Base-by-base conservation (phyloP, 495 filamentous ascomycete species). In the Coniosporium apollinis region DNA sequence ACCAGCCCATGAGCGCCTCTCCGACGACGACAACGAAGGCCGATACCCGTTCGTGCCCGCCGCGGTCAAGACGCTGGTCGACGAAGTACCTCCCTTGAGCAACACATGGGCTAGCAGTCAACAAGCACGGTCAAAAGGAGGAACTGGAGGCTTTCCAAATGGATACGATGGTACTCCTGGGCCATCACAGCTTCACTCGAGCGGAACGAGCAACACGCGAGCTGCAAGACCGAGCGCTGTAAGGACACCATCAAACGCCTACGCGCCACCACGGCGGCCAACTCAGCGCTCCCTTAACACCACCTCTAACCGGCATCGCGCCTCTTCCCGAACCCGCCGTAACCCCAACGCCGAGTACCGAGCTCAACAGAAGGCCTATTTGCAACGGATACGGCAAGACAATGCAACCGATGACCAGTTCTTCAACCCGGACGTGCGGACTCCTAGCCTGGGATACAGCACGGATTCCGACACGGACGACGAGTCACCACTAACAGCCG, bases 391-490 rank as follows among this genome's bases (percentile, higher is more conserved):
- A 55, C 73, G 72, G 47, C 68, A 91, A 56, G 74, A 81, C 37
- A 70, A 73, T 3, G 20, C 36, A 33, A 44, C 51, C 25, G 65
- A 73, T 34, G 73, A 69, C 42, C 73, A 82, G 35, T 87, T 87
- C 47, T 82, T 85, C 46, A 28, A 17, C 24, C 52, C 56, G 34
- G 79, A 87, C 38, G 62, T 71, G 2, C 76, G 79, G 29, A 69
- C 70, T 3, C 67, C 69, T 28, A 70, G 67, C 28, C 51, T 74
- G 34, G 68, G 68, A 30, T 70, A 76, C 57, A 66, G 77, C 51
- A 69, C 62, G 2, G 83, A 85, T 28, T 85, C 87, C 7, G 84
- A 93, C 44, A 70, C 77, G n/a, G 89, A 96, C 33, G 89, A 82
- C 5, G 79, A 80, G 41, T 89, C 83, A 0, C 86, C 86, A 3